Conservation (phyloP, 495 filamentous ascomycete species). For the Lasiosphaeris hirsuta region DNA sequence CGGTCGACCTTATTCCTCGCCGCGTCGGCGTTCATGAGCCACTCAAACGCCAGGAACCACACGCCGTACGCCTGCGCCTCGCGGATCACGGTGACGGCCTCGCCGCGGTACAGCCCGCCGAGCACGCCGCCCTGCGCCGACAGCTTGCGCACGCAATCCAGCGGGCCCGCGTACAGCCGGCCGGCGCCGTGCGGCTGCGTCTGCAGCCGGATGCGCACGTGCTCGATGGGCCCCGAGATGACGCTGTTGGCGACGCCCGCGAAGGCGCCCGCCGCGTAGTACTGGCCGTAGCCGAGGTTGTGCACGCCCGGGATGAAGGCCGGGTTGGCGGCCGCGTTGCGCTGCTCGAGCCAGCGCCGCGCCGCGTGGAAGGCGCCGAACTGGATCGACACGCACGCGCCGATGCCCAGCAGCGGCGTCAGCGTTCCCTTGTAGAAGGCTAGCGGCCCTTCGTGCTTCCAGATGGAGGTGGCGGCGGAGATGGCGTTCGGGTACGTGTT, state of each 20-base stretch:
- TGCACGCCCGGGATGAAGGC: constrained; percentile 12
- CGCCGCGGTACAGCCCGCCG: constrained; percentile 78
- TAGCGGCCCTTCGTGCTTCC: constrained; percentile 77
- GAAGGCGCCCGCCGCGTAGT: constrained; percentile 86
- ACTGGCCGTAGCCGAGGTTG: constrained; percentile 71
- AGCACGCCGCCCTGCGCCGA: constrained; percentile 62
- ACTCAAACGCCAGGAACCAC: constrained; percentile 96
- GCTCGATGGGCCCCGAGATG: constrained; percentile 90
- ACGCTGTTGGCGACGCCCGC: constrained; percentile 88
- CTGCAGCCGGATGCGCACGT: constrained; percentile 95
- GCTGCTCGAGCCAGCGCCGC: constrained; percentile 75
- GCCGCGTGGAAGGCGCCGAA: constrained; percentile 97
- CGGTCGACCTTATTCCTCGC: constrained; percentile 68
- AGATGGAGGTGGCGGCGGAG: constrained; percentile 77
- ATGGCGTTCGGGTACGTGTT: constrained; percentile 74
- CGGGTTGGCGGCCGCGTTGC: constrained; percentile 52
- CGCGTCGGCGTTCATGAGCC: constrained; percentile 87
- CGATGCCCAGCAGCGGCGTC: constrained; percentile 94
- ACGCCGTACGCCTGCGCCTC: constrained; percentile 93
- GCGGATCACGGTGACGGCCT: constrained; percentile 78
- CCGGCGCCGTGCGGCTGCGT: constrained; percentile 84
- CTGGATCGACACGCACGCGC: constrained; percentile 95
- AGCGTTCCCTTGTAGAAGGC: constrained; percentile 99
- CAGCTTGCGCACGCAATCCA: constrained; percentile 88
- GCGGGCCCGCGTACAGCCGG: constrained; percentile 76